A percentile compares a stretch with the other conserved stretches of the same genome.
phyloP scores from a whole-genome alignment of 1,284 basidiomycete genomes.

The Cryptococcus sp. region DNA sequence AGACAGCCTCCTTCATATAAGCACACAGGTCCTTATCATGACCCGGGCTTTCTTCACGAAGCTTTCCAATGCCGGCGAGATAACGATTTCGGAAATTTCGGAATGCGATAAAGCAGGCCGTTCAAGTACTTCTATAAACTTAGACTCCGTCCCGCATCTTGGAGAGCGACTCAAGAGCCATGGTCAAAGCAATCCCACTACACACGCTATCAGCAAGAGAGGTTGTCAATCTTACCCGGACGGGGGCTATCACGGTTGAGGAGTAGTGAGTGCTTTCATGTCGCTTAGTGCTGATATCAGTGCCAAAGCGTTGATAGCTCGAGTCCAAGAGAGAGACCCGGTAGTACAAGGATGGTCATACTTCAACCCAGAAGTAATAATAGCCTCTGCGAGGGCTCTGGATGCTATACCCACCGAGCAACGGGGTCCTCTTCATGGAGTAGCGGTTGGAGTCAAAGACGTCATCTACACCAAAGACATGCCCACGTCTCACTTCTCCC shows the following conservation, averaged over 20 bases:
- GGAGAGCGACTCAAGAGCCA: background rate
- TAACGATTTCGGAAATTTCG: conserved; percentile 1
- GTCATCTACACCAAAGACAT: conserved; percentile 32
- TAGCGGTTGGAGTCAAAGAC: conserved; percentile 34
- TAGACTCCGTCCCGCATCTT: too few relatives aligned
- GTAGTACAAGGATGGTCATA: conserved; percentile 29
- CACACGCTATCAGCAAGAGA: conserved; percentile 18
- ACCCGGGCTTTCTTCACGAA: too few relatives aligned
- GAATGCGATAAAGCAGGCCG: background rate
- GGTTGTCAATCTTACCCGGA: conserved; percentile 14
- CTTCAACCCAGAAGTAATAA: conserved; percentile 23
- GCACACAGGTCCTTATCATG: too few relatives aligned
- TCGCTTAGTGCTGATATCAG: conserved; percentile 5
- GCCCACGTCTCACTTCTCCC: conserved; percentile 31
- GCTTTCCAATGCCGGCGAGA: background rate
- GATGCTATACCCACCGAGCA: conserved; percentile 24
- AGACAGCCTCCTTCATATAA: too few relatives aligned
- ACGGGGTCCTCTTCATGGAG: conserved; percentile 30
- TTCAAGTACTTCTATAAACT: too few relatives aligned
- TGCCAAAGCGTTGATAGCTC: conserved; percentile 16
- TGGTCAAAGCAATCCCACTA: conserved; percentile 9
- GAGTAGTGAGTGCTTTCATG: conserved; percentile 20
- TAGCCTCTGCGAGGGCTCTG: conserved; percentile 21
- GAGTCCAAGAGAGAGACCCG: conserved; percentile 13
- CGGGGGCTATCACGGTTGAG: conserved; percentile 20